Percentiles rank a stretch among this genome's conserved stretches.
Conservation (phyloP, 1,284 basidiomycete genomes). For the Cystobasidiaceae sp. region DNA sequence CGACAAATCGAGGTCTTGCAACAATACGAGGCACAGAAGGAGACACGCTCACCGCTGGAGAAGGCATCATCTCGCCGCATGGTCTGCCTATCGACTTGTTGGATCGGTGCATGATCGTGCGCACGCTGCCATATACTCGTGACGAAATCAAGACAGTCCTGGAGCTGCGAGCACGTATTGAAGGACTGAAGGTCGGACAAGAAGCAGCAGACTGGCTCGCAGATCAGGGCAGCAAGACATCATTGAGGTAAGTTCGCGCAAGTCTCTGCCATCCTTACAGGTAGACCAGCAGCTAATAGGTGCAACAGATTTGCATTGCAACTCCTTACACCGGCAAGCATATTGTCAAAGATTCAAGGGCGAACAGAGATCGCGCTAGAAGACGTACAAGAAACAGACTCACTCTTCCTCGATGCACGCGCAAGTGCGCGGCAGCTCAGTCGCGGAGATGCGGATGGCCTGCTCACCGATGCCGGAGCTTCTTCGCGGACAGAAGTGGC, state of each 20-base stretch:
- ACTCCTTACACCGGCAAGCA: conserved; percentile 85
- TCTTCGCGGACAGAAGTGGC: background rate
- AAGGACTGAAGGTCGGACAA: conserved; percentile 70
- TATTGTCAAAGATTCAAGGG: conserved; percentile 71
- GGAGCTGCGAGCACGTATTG: conserved; percentile 75
- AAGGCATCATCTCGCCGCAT: conserved; percentile 85
- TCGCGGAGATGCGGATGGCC: background rate
- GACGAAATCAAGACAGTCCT: conserved; percentile 85
- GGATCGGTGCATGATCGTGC: conserved; percentile 95
- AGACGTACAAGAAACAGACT: conserved; percentile 80
- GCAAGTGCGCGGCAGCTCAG: conserved; percentile 30
- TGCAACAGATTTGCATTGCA: conserved; percentile 87
- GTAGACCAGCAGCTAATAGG: too few species aligned
- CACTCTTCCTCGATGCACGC: conserved; percentile 74
- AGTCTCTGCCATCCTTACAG: background rate
- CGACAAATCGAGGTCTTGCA: conserved; percentile 88
- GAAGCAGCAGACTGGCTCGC: conserved; percentile 78
- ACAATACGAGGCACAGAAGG: conserved; percentile 80
- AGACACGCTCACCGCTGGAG: conserved; percentile 46
- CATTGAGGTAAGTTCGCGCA: conserved; percentile 61
- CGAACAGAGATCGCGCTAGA: conserved; percentile 74
- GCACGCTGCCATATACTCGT: conserved; percentile 76
- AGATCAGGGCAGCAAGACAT: conserved; percentile 73
- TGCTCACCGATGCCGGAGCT: background rate
- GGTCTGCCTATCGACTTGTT: conserved; percentile 90